Base-by-base conservation (phyloP, 2,329 filamentous ascomycete species). In the Dothideomycetes sp. region DNA sequence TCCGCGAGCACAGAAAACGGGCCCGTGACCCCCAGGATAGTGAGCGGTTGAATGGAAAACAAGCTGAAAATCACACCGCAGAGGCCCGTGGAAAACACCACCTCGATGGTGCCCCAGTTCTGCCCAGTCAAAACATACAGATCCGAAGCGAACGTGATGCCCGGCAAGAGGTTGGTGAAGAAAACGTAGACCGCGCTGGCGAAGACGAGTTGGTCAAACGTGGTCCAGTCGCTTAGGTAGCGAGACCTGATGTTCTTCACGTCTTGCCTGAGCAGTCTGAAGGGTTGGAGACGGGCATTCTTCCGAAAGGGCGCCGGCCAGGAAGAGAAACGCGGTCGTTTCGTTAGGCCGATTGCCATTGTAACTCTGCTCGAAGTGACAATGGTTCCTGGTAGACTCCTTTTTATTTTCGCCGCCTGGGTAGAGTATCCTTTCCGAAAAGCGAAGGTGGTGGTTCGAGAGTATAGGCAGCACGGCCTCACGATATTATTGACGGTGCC, bases 1-100 rank as follows among this genome's bases (percentile, higher is more conserved):
- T 80, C 76, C 3, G 75, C 75, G 31, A 81, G 59, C 2, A 81
- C 75, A n/a, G 75, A 75, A 49, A 81, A 81, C 2, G 77, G 77
- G 0, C 76, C 77, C 5, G 77, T 80, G 5, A 81, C 75, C 3
- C 77, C 76, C 11, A 81, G 59, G 42, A 81, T 80, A 2, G 74
- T 79, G 44, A 81, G 61, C 3, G 77, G 77, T 47, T 81, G 77
- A 3, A 73, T 71, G 2, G 75, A 77, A 48, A 70, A 65, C 12
- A 79, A 40, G 9, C 73, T 70, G 53, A 81, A 81, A 19, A 79
- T 71, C 31, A 79, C 54, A 1, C 75, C 75, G 54, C 76, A 80
- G 2, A 81, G 56, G 0, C 75, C 77, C 2, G 77, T 81, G 47
- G 75, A 79, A 42, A 80, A 73, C 2, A 81, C 75, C 5, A 81